These are phyloP conservation scores for Backusella luteola DNA, from an alignment of 192 early-diverging fungal species.

Conservation along the genomic window DNA sequence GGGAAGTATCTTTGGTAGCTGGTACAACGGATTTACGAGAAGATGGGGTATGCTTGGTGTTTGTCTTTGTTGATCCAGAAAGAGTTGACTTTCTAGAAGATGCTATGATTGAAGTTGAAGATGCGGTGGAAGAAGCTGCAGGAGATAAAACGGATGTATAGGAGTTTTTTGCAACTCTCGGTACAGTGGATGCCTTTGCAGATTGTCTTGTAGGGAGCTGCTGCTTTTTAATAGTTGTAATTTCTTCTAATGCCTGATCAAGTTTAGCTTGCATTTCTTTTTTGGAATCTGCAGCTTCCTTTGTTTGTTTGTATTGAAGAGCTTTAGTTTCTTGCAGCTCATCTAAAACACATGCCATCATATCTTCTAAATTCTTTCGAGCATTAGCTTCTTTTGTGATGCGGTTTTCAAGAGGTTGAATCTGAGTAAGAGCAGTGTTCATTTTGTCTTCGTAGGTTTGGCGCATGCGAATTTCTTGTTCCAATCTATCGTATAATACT, in stretches of 20 bases:
- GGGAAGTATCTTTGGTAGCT: background rate
- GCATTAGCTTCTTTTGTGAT: conserved; percentile 16
- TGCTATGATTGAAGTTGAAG: background rate
- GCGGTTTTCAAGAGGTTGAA: conserved; percentile 15
- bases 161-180: background rate
- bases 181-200: background rate
- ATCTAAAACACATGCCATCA: conserved; percentile 22
- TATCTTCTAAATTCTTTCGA: conserved; percentile 21
- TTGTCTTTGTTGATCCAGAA: background rate
- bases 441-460: conserved; percentile 25
- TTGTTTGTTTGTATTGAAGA: background rate
- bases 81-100: background rate
- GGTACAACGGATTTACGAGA: background rate
- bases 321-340: conserved; percentile 24
- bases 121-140: background rate
- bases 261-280: conserved; percentile 18
- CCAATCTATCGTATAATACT: conserved; percentile 23
- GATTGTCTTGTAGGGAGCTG: background rate
- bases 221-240: conserved; percentile 8
- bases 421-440: background rate
- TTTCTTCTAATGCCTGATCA: conserved; percentile 13
- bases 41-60: background rate
- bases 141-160: background rate
- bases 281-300: conserved; percentile 18
- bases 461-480: conserved; percentile 30